Base-by-base conservation (phyloP, 75 land plant species). In the Pinus taeda region DNA sequence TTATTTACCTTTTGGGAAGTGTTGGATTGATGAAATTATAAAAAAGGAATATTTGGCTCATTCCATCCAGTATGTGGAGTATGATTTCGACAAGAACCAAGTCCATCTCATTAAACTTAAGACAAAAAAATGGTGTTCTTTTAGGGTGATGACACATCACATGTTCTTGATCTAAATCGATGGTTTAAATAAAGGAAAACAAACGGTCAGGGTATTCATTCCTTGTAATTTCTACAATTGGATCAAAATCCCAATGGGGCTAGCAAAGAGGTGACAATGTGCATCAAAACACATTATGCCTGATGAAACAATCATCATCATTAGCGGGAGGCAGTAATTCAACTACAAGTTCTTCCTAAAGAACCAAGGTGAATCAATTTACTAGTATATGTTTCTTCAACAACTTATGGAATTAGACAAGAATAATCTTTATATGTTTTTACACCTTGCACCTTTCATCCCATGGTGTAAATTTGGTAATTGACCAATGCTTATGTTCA, bases 51-150 rank as follows among this genome's bases (percentile, higher is more conserved):
- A 95, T 85, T 82, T 86, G 61, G 98, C 98, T 18, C 95, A 95
- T 81, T 92, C 98, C 57, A 69, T 87, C 60, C 33, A 30, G 33
- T 30, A 30, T 30, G 33, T 30, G 33, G 76, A 79, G 65, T 85
- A 83, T 78, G 82, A 89, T 77, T 15, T 79, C 57, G 24, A 62
- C 20, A 33, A 84, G 71, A 77, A 78, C 81, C 45, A 77, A 22
- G 59, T 88, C 70, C 86, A 87, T 26, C 85, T 95, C 1, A 81
- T 94, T 26, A 77, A n/a, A 57, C 37, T 92, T 65, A 77, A 77
- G 75, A 83, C 97, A 26, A 92, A 94, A 77, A 84, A 88, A 14
- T 94, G 91, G 91, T 92, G 95, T 85, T 90, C 93, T 61, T 87
- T 91, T 36, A 93, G 81, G 18, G 60, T 85, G 13, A 74, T 89